Evolutionary conservation across 768 basidiomycete genomes (phyloP).

Genomic region (Naganishia onofrii): DNA sequence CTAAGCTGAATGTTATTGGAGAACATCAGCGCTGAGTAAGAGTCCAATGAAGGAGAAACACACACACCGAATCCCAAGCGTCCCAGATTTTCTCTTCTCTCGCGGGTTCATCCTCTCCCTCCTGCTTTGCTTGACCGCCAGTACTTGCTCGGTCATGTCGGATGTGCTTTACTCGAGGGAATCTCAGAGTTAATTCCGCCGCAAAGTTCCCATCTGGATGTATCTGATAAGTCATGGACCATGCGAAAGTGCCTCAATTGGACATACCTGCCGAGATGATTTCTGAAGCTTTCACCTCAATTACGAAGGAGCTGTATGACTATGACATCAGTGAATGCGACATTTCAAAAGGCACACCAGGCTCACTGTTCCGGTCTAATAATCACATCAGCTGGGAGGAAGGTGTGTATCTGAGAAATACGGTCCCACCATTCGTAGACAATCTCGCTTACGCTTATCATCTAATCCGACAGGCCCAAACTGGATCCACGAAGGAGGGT

Average conservation of each 20-base stretch:
- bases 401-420: too few species aligned
- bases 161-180: conserved; percentile 70
- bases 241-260: neutral
- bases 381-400: conserved; percentile 75
- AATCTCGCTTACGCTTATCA: conserved; percentile 49
- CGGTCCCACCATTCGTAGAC: too few species aligned
- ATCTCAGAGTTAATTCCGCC: conserved; percentile 84
- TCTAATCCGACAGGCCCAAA: conserved; percentile 44
- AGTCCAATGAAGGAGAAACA: neutral
- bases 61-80: conserved; percentile 48
- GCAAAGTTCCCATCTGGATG: conserved; percentile 69
- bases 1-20: neutral
- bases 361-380: conserved; percentile 81
- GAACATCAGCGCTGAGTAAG: neutral
- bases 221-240: neutral
- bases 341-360: neutral
- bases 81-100: conserved; percentile 57
- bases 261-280: conserved; percentile 68
- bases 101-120: conserved; percentile 65
- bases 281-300: conserved; percentile 91
- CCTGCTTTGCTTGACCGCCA: conserved; percentile 50
- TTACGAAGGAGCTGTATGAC: conserved; percentile 73
- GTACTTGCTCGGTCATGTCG: conserved; percentile 14
- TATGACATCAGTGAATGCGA: neutral
- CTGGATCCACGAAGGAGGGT: conserved; percentile 65